Percentiles rank a stretch among this genome's conserved stretches.
phyloP scores from a whole-genome alignment of 2,329 filamentous ascomycete genomes.

The Penicillium sp. region DNA sequence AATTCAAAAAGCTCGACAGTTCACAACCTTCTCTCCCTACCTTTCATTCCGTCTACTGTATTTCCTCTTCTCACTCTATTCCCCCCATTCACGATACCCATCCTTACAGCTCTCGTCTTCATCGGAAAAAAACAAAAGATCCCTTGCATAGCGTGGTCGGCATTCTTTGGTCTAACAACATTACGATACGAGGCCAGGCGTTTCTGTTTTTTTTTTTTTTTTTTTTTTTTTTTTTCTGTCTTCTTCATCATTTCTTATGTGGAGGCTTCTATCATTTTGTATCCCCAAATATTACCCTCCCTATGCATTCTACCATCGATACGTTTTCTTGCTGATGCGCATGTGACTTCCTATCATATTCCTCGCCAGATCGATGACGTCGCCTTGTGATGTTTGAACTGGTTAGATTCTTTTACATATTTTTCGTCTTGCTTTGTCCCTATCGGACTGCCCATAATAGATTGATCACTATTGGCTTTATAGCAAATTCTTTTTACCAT shows the following conservation, averaged over 20 bases:
- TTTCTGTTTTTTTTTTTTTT: slow-evolving; percentile 24
- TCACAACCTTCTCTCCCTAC: background rate
- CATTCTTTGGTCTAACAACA: slow-evolving; percentile 35
- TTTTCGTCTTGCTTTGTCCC: slow-evolving; percentile 1
- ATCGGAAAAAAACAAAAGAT: slow-evolving; percentile 22
- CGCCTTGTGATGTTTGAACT: background rate
- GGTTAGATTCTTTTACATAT: slow-evolving; percentile 6
- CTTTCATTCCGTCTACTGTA: slow-evolving; percentile 7
- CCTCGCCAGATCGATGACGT: background rate
- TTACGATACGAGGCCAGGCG: slow-evolving; percentile 35
- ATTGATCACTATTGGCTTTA: slow-evolving; percentile 5
- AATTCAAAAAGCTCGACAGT: background rate
- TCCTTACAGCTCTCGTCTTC: slow-evolving; percentile 32
- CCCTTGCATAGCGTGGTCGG: slow-evolving; percentile 44
- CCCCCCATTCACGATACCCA: slow-evolving; percentile 40
- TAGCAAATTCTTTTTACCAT: background rate
- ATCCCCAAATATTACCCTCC: slow-evolving; percentile 7
- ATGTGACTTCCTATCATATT: slow-evolving; percentile 13
- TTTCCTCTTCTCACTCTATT: slow-evolving; percentile 20
- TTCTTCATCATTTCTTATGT: slow-evolving; percentile 12
- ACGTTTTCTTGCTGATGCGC: slow-evolving; percentile 6
- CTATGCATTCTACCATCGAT: slow-evolving; percentile 6
- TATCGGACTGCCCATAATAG: slow-evolving; percentile 8
- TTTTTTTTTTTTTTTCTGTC: slow-evolving; percentile 17
- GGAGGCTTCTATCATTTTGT: slow-evolving; percentile 10